Conservation (phyloP, 306 rosid species). For the Citrullus colocynthis region DNA sequence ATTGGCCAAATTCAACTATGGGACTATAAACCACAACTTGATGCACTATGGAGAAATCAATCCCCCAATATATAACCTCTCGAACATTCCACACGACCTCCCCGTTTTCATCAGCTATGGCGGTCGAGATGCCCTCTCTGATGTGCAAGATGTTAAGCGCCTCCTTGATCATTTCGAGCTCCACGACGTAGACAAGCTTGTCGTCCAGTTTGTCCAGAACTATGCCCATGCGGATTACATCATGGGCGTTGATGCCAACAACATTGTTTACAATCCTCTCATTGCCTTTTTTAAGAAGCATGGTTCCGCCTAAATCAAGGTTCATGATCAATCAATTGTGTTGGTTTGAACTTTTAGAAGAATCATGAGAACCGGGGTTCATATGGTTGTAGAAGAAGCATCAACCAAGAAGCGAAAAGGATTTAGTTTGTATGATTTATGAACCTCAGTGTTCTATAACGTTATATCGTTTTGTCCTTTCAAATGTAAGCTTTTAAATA, state of each 20-base stretch:
- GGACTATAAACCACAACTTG: slow-evolving; percentile 24
- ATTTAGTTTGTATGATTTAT: neutral
- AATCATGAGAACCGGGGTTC: neutral
- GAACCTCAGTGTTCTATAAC: neutral
- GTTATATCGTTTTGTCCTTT: too few relatives aligned
- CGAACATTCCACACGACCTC: slow-evolving; percentile 58
- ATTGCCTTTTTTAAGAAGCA: slow-evolving; percentile 47
- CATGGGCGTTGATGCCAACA: slow-evolving; percentile 66
- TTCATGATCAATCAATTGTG: neutral
- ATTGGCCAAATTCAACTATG: slow-evolving; percentile 52
- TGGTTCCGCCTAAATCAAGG: neutral
- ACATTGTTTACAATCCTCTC: slow-evolving; percentile 40
- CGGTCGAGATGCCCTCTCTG: slow-evolving; percentile 65
- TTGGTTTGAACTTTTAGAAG: slow-evolving; percentile 1
- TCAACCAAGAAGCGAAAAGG: too few relatives aligned
- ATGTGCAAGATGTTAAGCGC: slow-evolving; percentile 36
- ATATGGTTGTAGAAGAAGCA: neutral
- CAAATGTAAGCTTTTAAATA: neutral
- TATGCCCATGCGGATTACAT: slow-evolving; percentile 71
- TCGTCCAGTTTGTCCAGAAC: slow-evolving; percentile 39
- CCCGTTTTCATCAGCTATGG: slow-evolving; percentile 87
- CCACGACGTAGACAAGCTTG: slow-evolving; percentile 52
- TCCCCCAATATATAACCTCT: slow-evolving; percentile 71
- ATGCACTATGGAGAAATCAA: slow-evolving; percentile 41
- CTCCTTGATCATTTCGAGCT: slow-evolving; percentile 49